phyloP scores from a whole-genome alignment of 2,329 filamentous ascomycete genomes.

The Arachnopeziza araneosa region DNA sequence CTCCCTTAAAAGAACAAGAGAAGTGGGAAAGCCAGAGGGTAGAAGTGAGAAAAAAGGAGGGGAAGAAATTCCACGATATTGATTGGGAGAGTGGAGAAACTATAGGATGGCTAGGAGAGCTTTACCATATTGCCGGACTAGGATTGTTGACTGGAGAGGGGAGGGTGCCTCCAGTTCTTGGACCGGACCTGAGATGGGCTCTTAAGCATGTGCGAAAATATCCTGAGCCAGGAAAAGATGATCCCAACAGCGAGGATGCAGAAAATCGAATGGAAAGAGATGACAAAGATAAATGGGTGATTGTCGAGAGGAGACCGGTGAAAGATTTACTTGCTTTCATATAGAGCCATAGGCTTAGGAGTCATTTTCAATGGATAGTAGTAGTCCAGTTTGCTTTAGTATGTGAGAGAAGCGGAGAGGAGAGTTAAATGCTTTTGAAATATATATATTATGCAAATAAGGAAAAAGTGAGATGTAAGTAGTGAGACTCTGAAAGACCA shows the following conservation, averaged over 20 bases:
- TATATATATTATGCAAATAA: too few relatives aligned
- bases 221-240: slow-evolving; percentile 30
- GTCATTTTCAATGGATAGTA: background rate
- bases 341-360: background rate
- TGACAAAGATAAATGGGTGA: slow-evolving; percentile 8
- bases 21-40: slow-evolving; percentile 42
- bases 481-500: too few relatives aligned
- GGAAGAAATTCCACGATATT: slow-evolving; percentile 46
- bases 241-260: background rate
- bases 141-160: slow-evolving; percentile 42
- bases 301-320: slow-evolving; percentile 10
- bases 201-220: slow-evolving; percentile 45
- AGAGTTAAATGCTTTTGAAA: too few relatives aligned
- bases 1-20: slow-evolving; percentile 32
- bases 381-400: background rate
- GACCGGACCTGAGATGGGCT: slow-evolving; percentile 41
- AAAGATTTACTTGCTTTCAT: slow-evolving; percentile 18
- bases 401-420: background rate
- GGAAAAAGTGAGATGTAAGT: too few relatives aligned
- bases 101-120: slow-evolving; percentile 38
- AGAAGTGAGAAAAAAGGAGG: slow-evolving; percentile 26
- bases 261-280: background rate
- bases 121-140: slow-evolving; percentile 46
- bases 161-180: slow-evolving; percentile 40
- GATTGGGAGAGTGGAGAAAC: slow-evolving; percentile 48